Base-by-base conservation (phyloP, 345 rosid genomes). In the Gossypium sturtianum region DNA sequence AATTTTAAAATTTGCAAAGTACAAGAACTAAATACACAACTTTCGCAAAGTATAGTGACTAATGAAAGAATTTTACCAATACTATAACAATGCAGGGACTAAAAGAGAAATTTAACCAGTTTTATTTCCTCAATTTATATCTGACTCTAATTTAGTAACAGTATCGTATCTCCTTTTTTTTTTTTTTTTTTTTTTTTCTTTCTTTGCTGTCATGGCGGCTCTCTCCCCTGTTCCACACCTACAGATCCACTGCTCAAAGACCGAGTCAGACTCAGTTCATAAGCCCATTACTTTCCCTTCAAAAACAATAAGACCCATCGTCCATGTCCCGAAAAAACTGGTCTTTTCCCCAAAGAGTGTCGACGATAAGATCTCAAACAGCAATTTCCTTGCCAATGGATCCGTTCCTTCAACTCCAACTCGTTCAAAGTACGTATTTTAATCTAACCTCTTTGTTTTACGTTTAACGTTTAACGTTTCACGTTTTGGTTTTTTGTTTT, bases 381-480 rank as follows among this genome's bases (percentile, higher is more conserved):
- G 38, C 65, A 44, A 79, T 15, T 74, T 82, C 66, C 29, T 85
- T 1, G 60, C 47, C 70, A 62, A 47, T 8, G 70, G 70, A 11
- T 19, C 70, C 19, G 59, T 60, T 13, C 59, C 85, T 59, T 70
- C 89, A 47, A 22, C 89, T 1, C 44, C 82, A 2, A 22, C 80
- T 52, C 71, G 75, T n/a, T 29, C 85, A 4, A 83, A 82, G 92
- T 88, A 83, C 48, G 49, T 54, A 41, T 22, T 56, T 43, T 38
- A 38, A 19, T 72, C 67, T 17, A 63, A 69, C 12, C 56, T 72
- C 13, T 57, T 65, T 44, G 27, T 3, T 34, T 34, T 34, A 34
- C 4, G 4, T 29, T 29, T 29, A 0, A 29, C 29, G 29, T 27
- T 25, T 25, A 2, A 25, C 7, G 38, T 4, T 34, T 34, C 0